Evolutionary conservation across 1,284 basidiomycete species (phyloP).

Genomic region (Gomphus bonarii): DNA sequence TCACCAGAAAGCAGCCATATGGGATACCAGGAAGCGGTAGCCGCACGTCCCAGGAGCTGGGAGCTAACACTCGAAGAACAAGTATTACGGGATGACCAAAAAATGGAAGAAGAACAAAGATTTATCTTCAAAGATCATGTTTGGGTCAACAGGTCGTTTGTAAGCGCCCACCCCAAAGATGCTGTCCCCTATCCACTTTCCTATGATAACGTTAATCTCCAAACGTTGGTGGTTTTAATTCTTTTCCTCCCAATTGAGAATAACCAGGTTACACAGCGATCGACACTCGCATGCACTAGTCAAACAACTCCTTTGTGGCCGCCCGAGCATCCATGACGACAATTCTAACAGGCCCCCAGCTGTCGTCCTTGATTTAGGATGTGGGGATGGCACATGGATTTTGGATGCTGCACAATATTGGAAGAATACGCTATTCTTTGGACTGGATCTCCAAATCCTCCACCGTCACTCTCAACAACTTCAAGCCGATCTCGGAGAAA

Average conservation of each 20-base stretch:
- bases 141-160: not conserved
- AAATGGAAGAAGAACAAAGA: not conserved
- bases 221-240: constrained; percentile 36
- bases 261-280: constrained; percentile 35
- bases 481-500: constrained; percentile 15
- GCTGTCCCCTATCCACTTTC: constrained; percentile 55
- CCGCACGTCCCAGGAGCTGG: not conserved
- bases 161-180: constrained; percentile 20
- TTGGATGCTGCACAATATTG: constrained; percentile 48
- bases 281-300: constrained; percentile 41
- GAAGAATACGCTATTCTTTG: constrained; percentile 45
- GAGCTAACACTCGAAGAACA: not conserved
- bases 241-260: constrained; percentile 6
- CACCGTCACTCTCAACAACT: constrained; percentile 21
- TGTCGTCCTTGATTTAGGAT: constrained; percentile 60
- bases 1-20: not conserved
- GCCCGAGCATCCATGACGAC: constrained; percentile 50
- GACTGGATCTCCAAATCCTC: constrained; percentile 48
- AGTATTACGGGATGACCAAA: not conserved
- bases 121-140: constrained; percentile 2
- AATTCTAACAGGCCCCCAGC: constrained; percentile 34
- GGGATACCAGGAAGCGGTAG: not conserved
- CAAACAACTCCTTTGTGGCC: constrained; percentile 34
- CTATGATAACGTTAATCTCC: constrained; percentile 44
- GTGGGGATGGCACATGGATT: constrained; percentile 58